phyloP scores from a whole-genome alignment of 805 yeast species.

The Lipomyces chichibuensis region DNA sequence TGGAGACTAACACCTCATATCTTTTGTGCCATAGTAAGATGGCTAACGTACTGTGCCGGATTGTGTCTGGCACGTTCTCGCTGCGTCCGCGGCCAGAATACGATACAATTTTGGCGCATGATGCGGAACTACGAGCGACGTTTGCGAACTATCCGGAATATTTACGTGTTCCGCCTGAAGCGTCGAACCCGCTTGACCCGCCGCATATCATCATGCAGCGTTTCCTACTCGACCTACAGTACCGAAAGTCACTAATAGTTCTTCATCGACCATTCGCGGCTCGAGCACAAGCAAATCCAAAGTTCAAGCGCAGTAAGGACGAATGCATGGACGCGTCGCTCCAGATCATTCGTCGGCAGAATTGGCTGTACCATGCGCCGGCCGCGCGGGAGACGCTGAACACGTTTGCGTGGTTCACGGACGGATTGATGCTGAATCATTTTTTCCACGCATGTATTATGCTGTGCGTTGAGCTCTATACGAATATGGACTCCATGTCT shows the following conservation, averaged over 20 bases:
- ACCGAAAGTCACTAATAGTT: conserved; percentile 39
- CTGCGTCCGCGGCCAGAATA: conserved; percentile 33
- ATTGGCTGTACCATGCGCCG: conserved; percentile 33
- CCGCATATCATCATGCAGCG: conserved; percentile 40
- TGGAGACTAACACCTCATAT: conserved; percentile 37
- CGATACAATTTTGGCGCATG: conserved; percentile 36
- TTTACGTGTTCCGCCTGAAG: conserved; percentile 35
- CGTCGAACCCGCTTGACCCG: conserved; percentile 34
- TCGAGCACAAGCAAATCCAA: conserved; percentile 17
- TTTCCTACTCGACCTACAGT: conserved; percentile 41
- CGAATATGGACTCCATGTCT: conserved; percentile 27
- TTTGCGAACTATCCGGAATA: conserved; percentile 39
- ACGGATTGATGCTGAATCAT: conserved; percentile 30
- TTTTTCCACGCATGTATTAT: conserved; percentile 35
- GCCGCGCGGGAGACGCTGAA: conserved; percentile 21
- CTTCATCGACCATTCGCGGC: conserved; percentile 40
- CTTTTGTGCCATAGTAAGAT: conserved; percentile 30
- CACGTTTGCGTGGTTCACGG: conserved; percentile 30
- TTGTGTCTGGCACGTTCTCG: conserved; percentile 29
- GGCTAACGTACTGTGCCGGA: conserved; percentile 25
- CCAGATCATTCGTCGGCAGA: conserved; percentile 31
- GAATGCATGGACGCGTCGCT: conserved; percentile 35
- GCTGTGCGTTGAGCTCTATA: conserved; percentile 30
- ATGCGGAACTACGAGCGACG: conserved; percentile 37
- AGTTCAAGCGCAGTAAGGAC: conserved; percentile 30